phyloP scores from a whole-genome alignment of 1,284 basidiomycete genomes.

The Apiotrichum sp. region DNA sequence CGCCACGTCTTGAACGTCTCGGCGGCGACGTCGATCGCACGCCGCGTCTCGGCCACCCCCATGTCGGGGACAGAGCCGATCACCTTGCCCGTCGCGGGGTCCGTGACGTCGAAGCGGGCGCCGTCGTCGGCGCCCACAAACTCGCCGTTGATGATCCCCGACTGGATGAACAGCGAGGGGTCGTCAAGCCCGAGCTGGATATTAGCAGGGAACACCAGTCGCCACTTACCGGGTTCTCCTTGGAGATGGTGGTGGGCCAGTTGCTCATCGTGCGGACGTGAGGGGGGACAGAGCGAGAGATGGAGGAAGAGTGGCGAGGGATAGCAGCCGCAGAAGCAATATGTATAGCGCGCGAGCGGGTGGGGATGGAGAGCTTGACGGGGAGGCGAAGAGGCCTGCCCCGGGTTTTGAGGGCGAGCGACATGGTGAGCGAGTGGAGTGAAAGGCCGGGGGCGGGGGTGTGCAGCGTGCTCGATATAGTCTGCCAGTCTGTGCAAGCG shows the following conservation, averaged over 20 bases:
- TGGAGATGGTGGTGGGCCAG: constrained; percentile 34
- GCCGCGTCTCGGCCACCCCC: constrained; percentile 69
- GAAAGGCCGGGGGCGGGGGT: background rate
- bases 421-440: background rate
- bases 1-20: constrained; percentile 75
- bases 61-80: constrained; percentile 81
- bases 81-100: constrained; percentile 73
- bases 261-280: constrained; percentile 28
- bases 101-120: constrained; percentile 67
- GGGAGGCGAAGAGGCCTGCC: background rate
- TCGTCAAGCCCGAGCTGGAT: constrained; percentile 58
- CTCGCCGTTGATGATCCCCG: constrained; percentile 72
- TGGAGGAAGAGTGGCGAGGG: background rate
- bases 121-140: constrained; percentile 72
- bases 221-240: constrained; percentile 34
- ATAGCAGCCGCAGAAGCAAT: background rate
- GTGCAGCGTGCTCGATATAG: background rate
- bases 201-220: constrained; percentile 22
- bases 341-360: background rate
- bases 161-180: constrained; percentile 62
- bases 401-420: background rate
- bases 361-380: background rate
- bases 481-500: too few relatives aligned
- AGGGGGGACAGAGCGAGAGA: background rate
- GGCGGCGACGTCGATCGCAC: constrained; percentile 69